Base-by-base conservation (phyloP, 805 yeast genomes). In the Saccharomycopsis fermentans region DNA sequence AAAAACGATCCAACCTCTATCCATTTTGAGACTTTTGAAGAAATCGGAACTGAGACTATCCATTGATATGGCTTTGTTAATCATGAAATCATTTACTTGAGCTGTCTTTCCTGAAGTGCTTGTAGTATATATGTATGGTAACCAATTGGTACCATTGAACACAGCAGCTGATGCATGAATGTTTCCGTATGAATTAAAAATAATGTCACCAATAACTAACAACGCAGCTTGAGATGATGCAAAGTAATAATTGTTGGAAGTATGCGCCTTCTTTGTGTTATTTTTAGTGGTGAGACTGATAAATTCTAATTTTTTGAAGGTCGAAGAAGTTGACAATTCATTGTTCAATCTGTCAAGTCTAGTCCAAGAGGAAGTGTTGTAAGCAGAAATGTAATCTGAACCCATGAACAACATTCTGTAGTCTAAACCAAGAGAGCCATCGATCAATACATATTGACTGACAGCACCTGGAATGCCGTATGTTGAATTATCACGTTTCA, bases 131-230 rank as follows among this genome's bases (percentile, higher is more conserved):
- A 81, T 67, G 59, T 77, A 81, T 12, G 96, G 96, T 34, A 71
- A 65, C 96, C 96, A 90, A 6, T 64, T 55, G 0, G 72, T 63
- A 1, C 95, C 90, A 66, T 88, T 82, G 70, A 69, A 88, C 32
- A 80, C 70, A 0, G 91, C 92, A 29, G 82, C 63, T 19, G 55
- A 48, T 24, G 56, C 75, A 43, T 83, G 79, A 2, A 80, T 81
- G 27, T 70, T 66, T 0, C 91, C 94, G 65, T 78, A 82, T 1
- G 68, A 68, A 2, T 70, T 63, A 43, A 86, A 66, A 3, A 70
- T 66, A 52, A 87, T 73, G 29, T 68, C 63, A 39, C 96, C 96
- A 2, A 86, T 71, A 1, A 84, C 78, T 27, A 84, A 64, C 26
- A 89, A 68, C 0, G 81, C 68, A 55, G 77, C 71, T 50, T 74